Conservation (phyloP, 495 filamentous ascomycete species). For the Penicillium diatomitis region DNA sequence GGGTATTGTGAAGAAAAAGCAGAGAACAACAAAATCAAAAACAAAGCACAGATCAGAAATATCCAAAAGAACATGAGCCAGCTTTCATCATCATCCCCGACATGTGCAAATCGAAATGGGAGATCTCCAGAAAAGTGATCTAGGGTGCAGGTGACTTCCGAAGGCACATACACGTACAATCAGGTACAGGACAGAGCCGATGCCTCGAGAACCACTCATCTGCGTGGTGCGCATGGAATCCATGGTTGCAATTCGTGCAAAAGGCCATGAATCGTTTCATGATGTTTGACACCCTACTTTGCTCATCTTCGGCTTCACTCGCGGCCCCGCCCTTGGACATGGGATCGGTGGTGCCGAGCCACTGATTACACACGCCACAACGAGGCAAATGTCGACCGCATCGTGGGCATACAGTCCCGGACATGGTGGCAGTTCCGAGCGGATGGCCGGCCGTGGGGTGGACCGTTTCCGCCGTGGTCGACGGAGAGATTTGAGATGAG, state of each 20-base stretch:
- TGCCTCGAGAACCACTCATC: constrained; percentile 78
- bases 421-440: constrained; percentile 28
- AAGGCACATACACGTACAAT: constrained; percentile 77
- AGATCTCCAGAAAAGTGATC: not conserved
- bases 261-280: constrained; percentile 58
- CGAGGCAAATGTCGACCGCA: constrained; percentile 84
- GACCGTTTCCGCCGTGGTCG: constrained; percentile 23
- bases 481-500: constrained; percentile 27
- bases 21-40: no score
- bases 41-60: not conserved
- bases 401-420: constrained; percentile 61
- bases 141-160: constrained; percentile 12
- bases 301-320: constrained; percentile 35
- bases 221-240: constrained; percentile 81
- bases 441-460: constrained; percentile 32
- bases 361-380: constrained; percentile 79
- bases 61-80: not conserved
- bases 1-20: no score
- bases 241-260: constrained; percentile 83
- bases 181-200: constrained; percentile 76
- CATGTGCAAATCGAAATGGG: no score
- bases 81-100: not conserved
- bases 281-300: constrained; percentile 20
- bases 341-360: constrained; percentile 73
- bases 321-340: constrained; percentile 45